Evolutionary conservation across 768 basidiomycete genomes (phyloP).

Genomic region (Chalciporus pseudorubinellus): DNA sequence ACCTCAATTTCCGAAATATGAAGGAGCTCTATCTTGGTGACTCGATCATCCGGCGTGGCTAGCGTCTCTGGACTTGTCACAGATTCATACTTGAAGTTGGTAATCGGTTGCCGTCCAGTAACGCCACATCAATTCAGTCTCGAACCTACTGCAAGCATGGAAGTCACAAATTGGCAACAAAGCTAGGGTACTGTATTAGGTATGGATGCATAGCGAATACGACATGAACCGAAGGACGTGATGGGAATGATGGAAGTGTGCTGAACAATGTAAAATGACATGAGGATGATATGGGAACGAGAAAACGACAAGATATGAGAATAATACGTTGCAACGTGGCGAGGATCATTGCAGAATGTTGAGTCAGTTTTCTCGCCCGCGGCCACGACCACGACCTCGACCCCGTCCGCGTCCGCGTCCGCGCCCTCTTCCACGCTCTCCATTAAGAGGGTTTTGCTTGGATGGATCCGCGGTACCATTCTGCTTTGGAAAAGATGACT

Average conservation of each 20-base stretch:
- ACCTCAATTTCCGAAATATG: slow-evolving; percentile 15
- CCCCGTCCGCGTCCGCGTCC: slow-evolving; percentile 42
- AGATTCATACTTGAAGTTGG: background rate
- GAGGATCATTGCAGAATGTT: slow-evolving; percentile 4
- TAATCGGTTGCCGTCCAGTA: background rate
- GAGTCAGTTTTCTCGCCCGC: slow-evolving; percentile 33
- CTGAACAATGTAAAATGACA: slow-evolving; percentile 14
- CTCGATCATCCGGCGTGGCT: background rate
- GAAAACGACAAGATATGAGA: slow-evolving; percentile 11
- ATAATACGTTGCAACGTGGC: slow-evolving; percentile 19
- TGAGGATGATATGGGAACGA: slow-evolving; percentile 18
- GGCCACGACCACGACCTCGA: slow-evolving; percentile 37
- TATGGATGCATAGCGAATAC: slow-evolving; percentile 17
- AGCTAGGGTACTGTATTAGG: slow-evolving; percentile 14
- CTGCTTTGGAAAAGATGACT: slow-evolving; percentile 7
- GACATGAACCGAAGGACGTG: slow-evolving; percentile 13
- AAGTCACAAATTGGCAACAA: slow-evolving; percentile 11
- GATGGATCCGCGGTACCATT: slow-evolving; percentile 10
- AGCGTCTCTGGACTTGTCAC: too few species aligned
- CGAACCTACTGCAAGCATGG: background rate
- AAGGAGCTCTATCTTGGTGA: background rate
- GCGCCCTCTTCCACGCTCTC: slow-evolving; percentile 37
- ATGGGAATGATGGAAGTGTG: slow-evolving; percentile 15
- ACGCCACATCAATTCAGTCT: background rate
- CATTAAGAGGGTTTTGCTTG: slow-evolving; percentile 10